Evolutionary conservation across 306 rosid species (phyloP).

Genomic region (Fagus sylvatica): DNA sequence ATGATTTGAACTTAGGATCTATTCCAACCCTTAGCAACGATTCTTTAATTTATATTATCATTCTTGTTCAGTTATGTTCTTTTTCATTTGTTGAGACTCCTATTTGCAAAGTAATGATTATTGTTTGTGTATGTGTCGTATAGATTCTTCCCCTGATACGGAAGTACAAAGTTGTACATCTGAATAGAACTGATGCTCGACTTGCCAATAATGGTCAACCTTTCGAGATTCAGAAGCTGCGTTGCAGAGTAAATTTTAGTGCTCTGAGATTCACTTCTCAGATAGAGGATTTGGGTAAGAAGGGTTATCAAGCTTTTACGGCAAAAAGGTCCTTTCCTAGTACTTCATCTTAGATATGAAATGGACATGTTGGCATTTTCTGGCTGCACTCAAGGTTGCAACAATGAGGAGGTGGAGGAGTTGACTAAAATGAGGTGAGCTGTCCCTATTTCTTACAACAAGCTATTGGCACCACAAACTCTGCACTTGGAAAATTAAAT

Average conservation of each 20-base stretch:
- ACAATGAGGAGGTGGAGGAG: conserved; percentile 86
- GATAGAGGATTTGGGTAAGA: conserved; percentile 88
- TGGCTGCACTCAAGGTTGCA: conserved; percentile 97
- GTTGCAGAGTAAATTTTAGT: conserved; percentile 89
- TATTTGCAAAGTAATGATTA: conserved; percentile 15
- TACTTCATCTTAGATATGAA: conserved; percentile 95
- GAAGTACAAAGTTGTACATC: conserved; percentile 87
- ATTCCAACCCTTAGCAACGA: background rate
- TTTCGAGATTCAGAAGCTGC: conserved; percentile 79
- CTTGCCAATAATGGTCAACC: conserved; percentile 94
- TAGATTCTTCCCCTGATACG: conserved; percentile 91
- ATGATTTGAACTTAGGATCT: background rate
- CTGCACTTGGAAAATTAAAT: background rate
- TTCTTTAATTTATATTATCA: background rate
- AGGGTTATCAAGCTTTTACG: conserved; percentile 79
- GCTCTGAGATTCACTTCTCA: conserved; percentile 93
- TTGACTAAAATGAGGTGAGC: conserved; percentile 95
- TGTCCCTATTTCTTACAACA: conserved; percentile 2
- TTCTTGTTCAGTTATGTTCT: background rate
- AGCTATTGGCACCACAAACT: conserved; percentile 6
- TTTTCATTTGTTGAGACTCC: conserved; percentile 6
- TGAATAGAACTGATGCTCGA: conserved; percentile 93
- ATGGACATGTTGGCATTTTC: conserved; percentile 99
- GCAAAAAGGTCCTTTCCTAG: conserved; percentile 83
- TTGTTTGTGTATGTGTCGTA: conserved; percentile 9